Base-by-base conservation (phyloP, 2,329 filamentous ascomycete genomes). In the Colletotrichum orbiculare region DNA sequence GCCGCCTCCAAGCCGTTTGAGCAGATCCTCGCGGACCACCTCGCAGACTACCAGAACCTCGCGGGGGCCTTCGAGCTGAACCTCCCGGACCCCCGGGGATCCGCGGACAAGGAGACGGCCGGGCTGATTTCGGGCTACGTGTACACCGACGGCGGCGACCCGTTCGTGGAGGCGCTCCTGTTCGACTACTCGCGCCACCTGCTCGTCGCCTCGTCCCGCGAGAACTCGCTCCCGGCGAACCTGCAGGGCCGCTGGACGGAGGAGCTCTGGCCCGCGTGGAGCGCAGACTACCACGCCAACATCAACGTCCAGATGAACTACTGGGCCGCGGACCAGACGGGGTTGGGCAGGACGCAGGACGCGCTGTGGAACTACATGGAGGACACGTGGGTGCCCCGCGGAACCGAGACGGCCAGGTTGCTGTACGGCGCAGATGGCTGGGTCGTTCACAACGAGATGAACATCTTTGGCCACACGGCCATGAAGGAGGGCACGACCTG, bases 271-370 rank as follows among this genome's bases (percentile, higher is more conserved):
- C 68, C 74, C 17, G 67, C 71, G 34, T 69, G 86, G 86, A 79
- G 80, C 11, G 81, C 77, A 2, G 85, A 88, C 68, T 88, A 87
- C 60, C 85, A 87, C 56, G 77, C 81, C 43, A 85, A 88, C 66
- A 87, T 89, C 69, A 88, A 88, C 61, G 61, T 88, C 0, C 84
- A 89, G 67, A 88, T 88, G 86, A 88, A 88, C 64, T 81, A 88
- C 68, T 89, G 86, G 86, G 77, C 75, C 2, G 80, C 81, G 2
- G 84, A 87, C 39, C 79, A 85, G 56, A 85, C 83, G 0, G 85
- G 84, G 0, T 73, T 87, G 0, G 79, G 77, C 0, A 74, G 74
- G 2, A 76, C 84, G 1, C 79, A 84, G 50, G 71, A 73, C 0
- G 79, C 82, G 0, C 72, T 86, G 0, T 88, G 83, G 79, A 74